Evolutionary conservation across 768 basidiomycete species (phyloP).

Genomic region (Galerina sulciceps): DNA sequence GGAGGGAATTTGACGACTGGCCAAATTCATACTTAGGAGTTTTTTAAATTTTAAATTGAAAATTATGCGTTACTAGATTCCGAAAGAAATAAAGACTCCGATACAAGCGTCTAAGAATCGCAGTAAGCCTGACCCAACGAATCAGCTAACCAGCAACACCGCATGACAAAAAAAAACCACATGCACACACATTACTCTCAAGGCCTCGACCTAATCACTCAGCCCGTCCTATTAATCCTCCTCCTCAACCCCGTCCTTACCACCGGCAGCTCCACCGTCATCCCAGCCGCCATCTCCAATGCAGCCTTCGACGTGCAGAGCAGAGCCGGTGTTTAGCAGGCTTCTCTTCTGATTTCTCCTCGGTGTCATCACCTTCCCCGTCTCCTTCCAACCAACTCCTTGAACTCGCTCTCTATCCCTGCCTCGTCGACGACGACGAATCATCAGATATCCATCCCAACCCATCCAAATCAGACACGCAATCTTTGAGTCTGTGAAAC

Average conservation of each 20-base stretch:
- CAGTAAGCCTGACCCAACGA: too few relatives aligned
- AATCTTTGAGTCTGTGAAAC: conserved; percentile 43
- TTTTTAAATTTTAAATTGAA: too few relatives aligned
- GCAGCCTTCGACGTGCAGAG: conserved; percentile 70
- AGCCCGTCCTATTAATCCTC: neutral
- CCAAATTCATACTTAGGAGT: too few relatives aligned
- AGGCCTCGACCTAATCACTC: too few relatives aligned
- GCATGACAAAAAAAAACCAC: too few relatives aligned
- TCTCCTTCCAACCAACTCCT: conserved; percentile 40
- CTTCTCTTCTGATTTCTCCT: conserved; percentile 55
- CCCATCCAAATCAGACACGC: conserved; percentile 40
- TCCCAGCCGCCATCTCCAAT: conserved; percentile 66
- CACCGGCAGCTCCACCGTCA: conserved; percentile 58
- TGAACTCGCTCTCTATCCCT: conserved; percentile 37
- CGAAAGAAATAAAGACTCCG: too few relatives aligned
- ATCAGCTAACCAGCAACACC: too few relatives aligned
- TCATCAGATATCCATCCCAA: conserved; percentile 35
- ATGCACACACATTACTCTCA: too few relatives aligned
- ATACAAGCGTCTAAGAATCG: too few relatives aligned
- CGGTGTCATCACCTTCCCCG: too few relatives aligned
- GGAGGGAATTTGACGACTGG: too few relatives aligned
- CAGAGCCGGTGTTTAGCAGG: conserved; percentile 66
- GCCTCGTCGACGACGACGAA: conserved; percentile 28
- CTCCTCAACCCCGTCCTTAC: conserved; percentile 43
- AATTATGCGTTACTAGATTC: too few relatives aligned